These are phyloP conservation scores for Prosopis cineraria DNA, from an alignment of 306 rosid species.

Conservation along the genomic window DNA sequence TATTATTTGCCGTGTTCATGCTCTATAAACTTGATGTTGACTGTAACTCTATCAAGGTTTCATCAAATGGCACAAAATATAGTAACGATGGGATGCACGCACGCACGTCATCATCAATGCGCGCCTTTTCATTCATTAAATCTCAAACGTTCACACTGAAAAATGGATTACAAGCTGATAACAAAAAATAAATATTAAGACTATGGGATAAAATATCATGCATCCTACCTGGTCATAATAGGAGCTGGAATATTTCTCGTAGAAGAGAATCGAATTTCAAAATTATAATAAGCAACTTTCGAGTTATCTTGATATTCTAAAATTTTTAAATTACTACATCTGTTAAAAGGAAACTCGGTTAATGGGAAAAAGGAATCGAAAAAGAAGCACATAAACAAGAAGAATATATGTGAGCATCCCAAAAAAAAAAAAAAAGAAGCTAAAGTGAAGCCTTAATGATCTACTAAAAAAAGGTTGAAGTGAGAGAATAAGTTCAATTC, in stretches of 20 bases:
- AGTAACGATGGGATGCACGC: too few relatives aligned
- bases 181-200: background rate
- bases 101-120: too few relatives aligned
- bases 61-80: too few relatives aligned
- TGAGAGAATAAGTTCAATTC: background rate
- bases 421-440: background rate
- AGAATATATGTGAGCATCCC: slow-evolving; percentile 3
- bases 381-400: background rate
- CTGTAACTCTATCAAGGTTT: too few relatives aligned
- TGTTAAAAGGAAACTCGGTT: background rate
- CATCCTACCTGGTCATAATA: background rate
- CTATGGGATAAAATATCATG: background rate
- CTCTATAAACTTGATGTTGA: too few relatives aligned
- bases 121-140: too few relatives aligned
- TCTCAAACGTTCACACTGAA: background rate
- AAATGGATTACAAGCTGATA: background rate
- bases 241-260: background rate
- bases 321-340: background rate
- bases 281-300: background rate
- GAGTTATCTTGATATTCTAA: background rate
- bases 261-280: background rate
- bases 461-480: background rate
- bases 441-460: background rate
- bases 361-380: background rate
- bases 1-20: too few relatives aligned